Conservation (phyloP, 1,284 basidiomycete species). For the Tilletia walkeri region DNA sequence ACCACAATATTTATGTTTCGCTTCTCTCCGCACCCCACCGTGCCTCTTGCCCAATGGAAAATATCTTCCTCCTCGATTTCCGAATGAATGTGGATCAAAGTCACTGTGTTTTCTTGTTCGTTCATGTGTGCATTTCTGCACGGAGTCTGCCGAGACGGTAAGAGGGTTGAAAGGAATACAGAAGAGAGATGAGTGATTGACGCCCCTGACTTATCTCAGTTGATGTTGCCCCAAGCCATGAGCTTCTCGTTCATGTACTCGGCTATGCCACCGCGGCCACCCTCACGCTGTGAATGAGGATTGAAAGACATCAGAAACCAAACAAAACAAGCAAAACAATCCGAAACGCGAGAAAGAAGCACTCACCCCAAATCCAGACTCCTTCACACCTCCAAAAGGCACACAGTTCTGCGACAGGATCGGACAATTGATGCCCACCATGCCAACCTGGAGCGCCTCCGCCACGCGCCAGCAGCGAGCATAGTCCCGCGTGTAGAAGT, state of each 20-base stretch:
- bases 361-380: slow-evolving; percentile 64
- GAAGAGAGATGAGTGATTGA: too few species aligned
- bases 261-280: slow-evolving; percentile 72
- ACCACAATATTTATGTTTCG: too few species aligned
- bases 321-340: too few species aligned
- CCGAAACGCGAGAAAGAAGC: too few species aligned
- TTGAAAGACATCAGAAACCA: slow-evolving; percentile 27
- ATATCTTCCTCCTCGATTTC: too few species aligned
- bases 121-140: too few species aligned
- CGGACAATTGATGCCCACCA: slow-evolving; percentile 70
- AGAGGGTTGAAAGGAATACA: too few species aligned
- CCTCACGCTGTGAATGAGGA: slow-evolving; percentile 28
- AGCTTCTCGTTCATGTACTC: slow-evolving; percentile 62
- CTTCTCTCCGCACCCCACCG: too few species aligned
- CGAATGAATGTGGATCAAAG: too few species aligned
- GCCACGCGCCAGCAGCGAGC: slow-evolving; percentile 93
- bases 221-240: slow-evolving; percentile 41
- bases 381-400: slow-evolving; percentile 86
- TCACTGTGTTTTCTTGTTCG: too few species aligned
- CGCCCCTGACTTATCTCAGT: not conserved
- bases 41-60: too few species aligned
- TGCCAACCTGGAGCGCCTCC: slow-evolving; percentile 92
- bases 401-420: slow-evolving; percentile 48
- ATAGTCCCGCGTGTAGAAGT: slow-evolving; percentile 66
- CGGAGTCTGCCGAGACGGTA: too few species aligned